Percentiles rank a stretch among this genome's conserved stretches.
Evolutionary conservation across 2,329 filamentous ascomycete genomes (phyloP).

Genomic region (Colletotrichum ledebouriae): DNA sequence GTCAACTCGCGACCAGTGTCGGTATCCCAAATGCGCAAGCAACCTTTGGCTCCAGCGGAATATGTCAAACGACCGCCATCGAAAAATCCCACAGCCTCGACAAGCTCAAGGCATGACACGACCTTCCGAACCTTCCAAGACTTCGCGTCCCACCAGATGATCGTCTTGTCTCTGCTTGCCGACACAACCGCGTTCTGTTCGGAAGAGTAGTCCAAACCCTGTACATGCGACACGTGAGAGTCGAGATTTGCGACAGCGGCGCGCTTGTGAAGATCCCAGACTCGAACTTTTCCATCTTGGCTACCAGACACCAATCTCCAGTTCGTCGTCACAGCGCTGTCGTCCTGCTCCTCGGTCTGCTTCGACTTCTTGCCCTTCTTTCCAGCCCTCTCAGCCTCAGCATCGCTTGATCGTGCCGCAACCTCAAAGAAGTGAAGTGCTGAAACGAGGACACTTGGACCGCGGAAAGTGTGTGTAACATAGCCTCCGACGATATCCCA

Average conservation of each 20-base stretch:
- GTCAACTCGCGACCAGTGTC: constrained; percentile 84
- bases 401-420: constrained; percentile 58
- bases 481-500: constrained; percentile 95
- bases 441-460: constrained; percentile 91
- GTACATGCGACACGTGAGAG: constrained; percentile 95
- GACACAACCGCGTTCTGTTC: constrained; percentile 83
- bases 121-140: constrained; percentile 88
- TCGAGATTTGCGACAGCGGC: constrained; percentile 83
- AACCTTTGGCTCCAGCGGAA: constrained; percentile 87
- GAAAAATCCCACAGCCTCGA: constrained; percentile 88
- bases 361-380: constrained; percentile 59
- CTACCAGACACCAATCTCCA: constrained; percentile 91
- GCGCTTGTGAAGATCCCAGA: constrained; percentile 92
- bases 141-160: constrained; percentile 89
- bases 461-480: constrained; percentile 94
- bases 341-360: constrained; percentile 56
- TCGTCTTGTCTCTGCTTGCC: constrained; percentile 91
- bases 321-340: constrained; percentile 59
- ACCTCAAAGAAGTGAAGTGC: constrained; percentile 93
- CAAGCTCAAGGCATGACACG: constrained; percentile 85
- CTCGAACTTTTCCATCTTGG: constrained; percentile 91
- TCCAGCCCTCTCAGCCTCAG: constrained; percentile 56
- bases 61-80: constrained; percentile 79
- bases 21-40: constrained; percentile 86
- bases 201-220: constrained; percentile 84